Evolutionary conservation across 495 filamentous ascomycete genomes (phyloP), one percentile per base, ranked within the genome.

Genomic region (Aspergillus bridgeri): DNA sequence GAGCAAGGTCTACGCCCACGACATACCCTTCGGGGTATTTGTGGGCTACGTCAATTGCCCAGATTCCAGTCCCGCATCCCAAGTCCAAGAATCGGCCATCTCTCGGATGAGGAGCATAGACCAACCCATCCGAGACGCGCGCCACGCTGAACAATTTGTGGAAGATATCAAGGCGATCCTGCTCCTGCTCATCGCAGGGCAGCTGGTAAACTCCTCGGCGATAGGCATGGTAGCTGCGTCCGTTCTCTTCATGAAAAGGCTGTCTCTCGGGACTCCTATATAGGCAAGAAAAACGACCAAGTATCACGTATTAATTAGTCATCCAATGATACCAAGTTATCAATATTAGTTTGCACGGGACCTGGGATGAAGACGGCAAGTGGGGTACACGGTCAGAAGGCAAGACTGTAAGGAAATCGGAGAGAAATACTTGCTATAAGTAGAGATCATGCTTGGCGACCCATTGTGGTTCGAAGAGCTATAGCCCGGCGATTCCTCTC

Each of bases 11-110:
- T 9, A 90, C 78, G 5, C 90, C 90, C 38, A 85, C 74, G 38
- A 95, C 86, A 69, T 82, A 75, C 11, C 84, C 75, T 42, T 84
- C 68, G 19, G 75, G 76, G 62, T 85, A 88, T 69, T 83, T 82
- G 55, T 83, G 82, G 48, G 89, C 89, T 72, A 96, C 86, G 61
- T 94, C 88, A 64, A 95, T 92, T 19, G 85, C 81, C 92, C 92
- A 96, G 48, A 96, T 93, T 5, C 92, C 92, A 0, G 92, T 96
- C 11, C 92, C 92, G 59, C 87, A 90, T 24, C 92, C 92, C 48
- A 96, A 68, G 68, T 97, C 92, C 21, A 97, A 74, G 42, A 96
- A 86, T 22, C 83, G 71, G 43, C 73, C 75, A 54, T 80, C 71
- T 3, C 61, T 67, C 4, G 77, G 74, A 24, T 74, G 73, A 11